These are phyloP conservation scores for Nakataea oryzae DNA, from an alignment of 2,329 filamentous ascomycete genomes.

Conservation along the genomic window DNA sequence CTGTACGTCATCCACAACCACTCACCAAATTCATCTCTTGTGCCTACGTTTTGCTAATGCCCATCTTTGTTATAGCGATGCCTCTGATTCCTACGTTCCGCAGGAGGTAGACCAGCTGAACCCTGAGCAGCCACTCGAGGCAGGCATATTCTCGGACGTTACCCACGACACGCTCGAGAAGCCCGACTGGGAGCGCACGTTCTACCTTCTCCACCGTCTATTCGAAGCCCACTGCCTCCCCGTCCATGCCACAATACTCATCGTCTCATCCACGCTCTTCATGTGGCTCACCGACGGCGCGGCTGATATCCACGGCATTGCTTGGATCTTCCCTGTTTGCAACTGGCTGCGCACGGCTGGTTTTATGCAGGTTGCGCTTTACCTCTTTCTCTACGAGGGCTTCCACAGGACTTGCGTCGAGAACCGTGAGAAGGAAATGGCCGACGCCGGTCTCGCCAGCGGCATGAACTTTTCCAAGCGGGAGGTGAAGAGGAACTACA, in stretches of 20 bases:
- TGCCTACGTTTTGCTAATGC: not conserved
- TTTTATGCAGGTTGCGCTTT: conserved; percentile 51
- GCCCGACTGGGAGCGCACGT: conserved; percentile 43
- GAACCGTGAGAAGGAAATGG: conserved; percentile 56
- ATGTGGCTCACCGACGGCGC: conserved; percentile 39
- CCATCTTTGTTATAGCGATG: conserved; percentile 23
- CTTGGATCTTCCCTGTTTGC: conserved; percentile 50
- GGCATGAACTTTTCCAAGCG: conserved; percentile 57
- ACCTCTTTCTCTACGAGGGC: conserved; percentile 56
- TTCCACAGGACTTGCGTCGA: conserved; percentile 54
- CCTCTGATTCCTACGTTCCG: conserved; percentile 35
- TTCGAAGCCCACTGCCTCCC: conserved; percentile 67
- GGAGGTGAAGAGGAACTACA: conserved; percentile 40
- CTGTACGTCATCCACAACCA: conserved; percentile 17
- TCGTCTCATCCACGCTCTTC: conserved; percentile 53
- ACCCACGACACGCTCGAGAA: conserved; percentile 37
- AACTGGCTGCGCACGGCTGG: conserved; percentile 49
- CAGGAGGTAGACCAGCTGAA: conserved; percentile 27
- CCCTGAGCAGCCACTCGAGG: conserved; percentile 30
- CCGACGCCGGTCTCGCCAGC: conserved; percentile 49
- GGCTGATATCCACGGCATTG: conserved; percentile 40
- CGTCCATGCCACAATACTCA: conserved; percentile 54
- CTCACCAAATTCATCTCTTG: not conserved
- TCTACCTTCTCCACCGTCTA: conserved; percentile 54
- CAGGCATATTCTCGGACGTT: conserved; percentile 44